phyloP scores from a whole-genome alignment of 495 filamentous ascomycete species.

The Niebla homalea region DNA sequence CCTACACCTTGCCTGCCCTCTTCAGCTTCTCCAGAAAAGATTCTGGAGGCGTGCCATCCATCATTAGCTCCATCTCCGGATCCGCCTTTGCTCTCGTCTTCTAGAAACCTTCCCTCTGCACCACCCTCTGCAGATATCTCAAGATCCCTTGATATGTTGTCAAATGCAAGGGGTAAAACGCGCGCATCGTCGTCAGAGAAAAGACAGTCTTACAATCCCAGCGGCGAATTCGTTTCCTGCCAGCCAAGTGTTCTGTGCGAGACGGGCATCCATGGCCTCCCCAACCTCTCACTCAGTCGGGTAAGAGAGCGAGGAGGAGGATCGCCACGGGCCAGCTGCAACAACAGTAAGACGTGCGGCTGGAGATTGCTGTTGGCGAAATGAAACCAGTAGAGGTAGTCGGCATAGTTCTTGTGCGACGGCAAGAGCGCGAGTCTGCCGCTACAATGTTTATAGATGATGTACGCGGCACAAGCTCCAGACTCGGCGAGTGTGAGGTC shows the following conservation, averaged over 20 bases:
- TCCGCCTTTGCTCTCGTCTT: slow-evolving; percentile 34
- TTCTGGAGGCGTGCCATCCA: neutral
- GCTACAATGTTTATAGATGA: slow-evolving; percentile 36
- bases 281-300: slow-evolving; percentile 3
- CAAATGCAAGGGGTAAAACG: slow-evolving; percentile 34
- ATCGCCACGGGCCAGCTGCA: slow-evolving; percentile 17
- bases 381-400: slow-evolving; percentile 50
- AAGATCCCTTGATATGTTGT: slow-evolving; percentile 29
- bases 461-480: slow-evolving; percentile 42
- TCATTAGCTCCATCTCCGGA: slow-evolving; percentile 10
- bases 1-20: neutral
- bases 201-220: slow-evolving; percentile 49
- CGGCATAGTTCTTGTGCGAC: slow-evolving; percentile 31
- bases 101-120: slow-evolving; percentile 28
- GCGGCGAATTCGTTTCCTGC: slow-evolving; percentile 46
- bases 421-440: slow-evolving; percentile 31
- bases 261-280: slow-evolving; percentile 28
- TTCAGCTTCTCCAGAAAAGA: neutral
- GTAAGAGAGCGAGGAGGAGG: slow-evolving; percentile 9
- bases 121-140: slow-evolving; percentile 31
- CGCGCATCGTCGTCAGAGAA: slow-evolving; percentile 41
- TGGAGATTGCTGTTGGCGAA: slow-evolving; percentile 45
- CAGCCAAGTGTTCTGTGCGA: slow-evolving; percentile 37
- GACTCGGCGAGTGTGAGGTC: slow-evolving; percentile 40
- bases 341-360: slow-evolving; percentile 29